Conservation (phyloP, 78 protist species). For the Monocercomonoides exilis region DNA sequence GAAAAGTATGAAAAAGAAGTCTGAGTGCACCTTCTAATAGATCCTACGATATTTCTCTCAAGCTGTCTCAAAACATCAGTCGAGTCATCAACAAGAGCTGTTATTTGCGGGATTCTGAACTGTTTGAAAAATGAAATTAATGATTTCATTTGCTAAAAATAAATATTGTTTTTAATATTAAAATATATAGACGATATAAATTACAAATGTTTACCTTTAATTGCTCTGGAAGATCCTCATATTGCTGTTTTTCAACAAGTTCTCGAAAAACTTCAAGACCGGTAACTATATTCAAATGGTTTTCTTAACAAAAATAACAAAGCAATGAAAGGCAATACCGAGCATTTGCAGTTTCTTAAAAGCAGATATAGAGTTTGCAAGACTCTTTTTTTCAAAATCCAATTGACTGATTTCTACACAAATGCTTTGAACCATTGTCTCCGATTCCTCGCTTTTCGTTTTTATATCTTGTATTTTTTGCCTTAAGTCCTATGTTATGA, state of each 20-base stretch:
- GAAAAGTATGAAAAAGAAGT: too few species aligned
- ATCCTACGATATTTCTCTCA: neutral
- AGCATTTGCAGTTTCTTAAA: neutral
- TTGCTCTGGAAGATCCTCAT: neutral
- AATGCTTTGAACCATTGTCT: neutral
- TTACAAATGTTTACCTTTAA: neutral
- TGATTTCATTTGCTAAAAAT: neutral
- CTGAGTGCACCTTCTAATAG: too few species aligned
- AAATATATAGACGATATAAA: too few species aligned
- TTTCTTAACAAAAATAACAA: neutral
- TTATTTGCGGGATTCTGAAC: neutral
- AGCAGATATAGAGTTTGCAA: neutral
- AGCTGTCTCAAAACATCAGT: neutral
- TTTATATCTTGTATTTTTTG: neutral
- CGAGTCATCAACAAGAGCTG: neutral
- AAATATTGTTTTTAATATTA: neutral
- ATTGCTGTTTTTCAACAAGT: neutral
- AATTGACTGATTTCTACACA: neutral
- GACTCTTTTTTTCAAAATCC: neutral
- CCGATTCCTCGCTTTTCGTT: neutral
- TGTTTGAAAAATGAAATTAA: neutral
- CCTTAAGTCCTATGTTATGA: neutral
- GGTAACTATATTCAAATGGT: too few species aligned
- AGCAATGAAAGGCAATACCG: neutral
- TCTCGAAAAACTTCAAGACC: neutral